These are phyloP conservation scores for Candida multigemmis DNA, from an alignment of 805 yeast species.

Conservation along the genomic window DNA sequence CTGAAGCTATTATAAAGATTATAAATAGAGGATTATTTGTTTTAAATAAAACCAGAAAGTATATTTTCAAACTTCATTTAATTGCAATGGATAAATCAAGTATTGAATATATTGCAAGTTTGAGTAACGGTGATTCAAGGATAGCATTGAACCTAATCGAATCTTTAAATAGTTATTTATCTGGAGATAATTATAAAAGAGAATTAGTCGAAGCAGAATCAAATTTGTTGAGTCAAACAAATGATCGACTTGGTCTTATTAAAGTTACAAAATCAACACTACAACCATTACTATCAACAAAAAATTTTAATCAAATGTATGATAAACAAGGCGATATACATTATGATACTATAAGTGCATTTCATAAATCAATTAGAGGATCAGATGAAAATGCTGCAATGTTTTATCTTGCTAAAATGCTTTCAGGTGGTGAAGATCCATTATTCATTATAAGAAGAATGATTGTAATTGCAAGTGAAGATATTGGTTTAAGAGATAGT, in stretches of 20 bases:
- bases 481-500: slow-evolving; percentile 80
- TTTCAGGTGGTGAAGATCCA: slow-evolving; percentile 92
- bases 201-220: slow-evolving; percentile 9
- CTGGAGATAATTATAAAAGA: slow-evolving; percentile 16
- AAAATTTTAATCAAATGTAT: slow-evolving; percentile 47
- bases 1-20: slow-evolving; percentile 23
- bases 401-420: slow-evolving; percentile 80
- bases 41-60: slow-evolving; percentile 50
- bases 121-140: slow-evolving; percentile 86
- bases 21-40: slow-evolving; percentile 28
- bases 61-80: slow-evolving; percentile 39
- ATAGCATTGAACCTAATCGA: slow-evolving; percentile 76
- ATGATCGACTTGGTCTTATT: slow-evolving; percentile 17
- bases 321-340: slow-evolving; percentile 88
- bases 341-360: slow-evolving; percentile 92
- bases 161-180: slow-evolving; percentile 49
- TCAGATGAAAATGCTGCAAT: slow-evolving; percentile 84
- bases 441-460: slow-evolving; percentile 80
- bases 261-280: slow-evolving; percentile 31
- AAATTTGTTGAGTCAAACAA: slow-evolving; percentile 5
- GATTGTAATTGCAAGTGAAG: slow-evolving; percentile 94
- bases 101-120: slow-evolving; percentile 56
- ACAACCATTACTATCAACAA: slow-evolving; percentile 32
- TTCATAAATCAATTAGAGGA: slow-evolving; percentile 90
- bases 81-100: slow-evolving; percentile 48